Base-by-base conservation (phyloP, 192 early-diverging fungal genomes). In the Gaertneriomyces semiglobifer region DNA sequence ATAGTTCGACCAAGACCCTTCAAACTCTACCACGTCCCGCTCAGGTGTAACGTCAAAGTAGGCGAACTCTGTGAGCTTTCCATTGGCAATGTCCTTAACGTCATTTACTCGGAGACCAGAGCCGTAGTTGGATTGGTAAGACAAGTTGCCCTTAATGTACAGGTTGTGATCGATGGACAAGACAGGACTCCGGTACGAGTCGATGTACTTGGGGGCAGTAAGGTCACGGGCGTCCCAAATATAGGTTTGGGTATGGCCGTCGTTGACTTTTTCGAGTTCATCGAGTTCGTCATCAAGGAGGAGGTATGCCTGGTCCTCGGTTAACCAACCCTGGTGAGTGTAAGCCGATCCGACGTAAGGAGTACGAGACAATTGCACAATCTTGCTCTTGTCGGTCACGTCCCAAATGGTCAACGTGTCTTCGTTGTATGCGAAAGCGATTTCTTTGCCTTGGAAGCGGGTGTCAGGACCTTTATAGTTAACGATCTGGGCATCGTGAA, bases 251-350 rank as follows among this genome's bases (percentile, higher is more conserved):
- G 55, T 57, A 12, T 57, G 55, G 5, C 39, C 39, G 6, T 52
- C 50, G 5, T 16, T 38, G 12, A n/a, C 18, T 12, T 12, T 18
- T 38, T 57, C 39, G 20, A 38, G 18, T 9, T 57, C 55, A 39
- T 57, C 55, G 16, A 57, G 33, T 38, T 57, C 55, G 33, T 57
- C 55, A 39, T 57, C 55, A 38, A 57, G 20, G 2, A 57, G 55
- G n/a, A 57, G 39, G 12, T 57, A 57, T 12, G 16, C 19, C 4
- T 57, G 55, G 55, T 57, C 55, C 7, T 57, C 55, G 55, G 55
- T 57, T 12, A 57, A 39, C 55, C 55, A 57, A 0, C 55, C 55
- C 55, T 57, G 55, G 55, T 57, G 55, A 57, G 55, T 57, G 55
- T 57, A 57, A 4, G 55, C 55, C 18, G 55, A 16, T 14, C 55